phyloP scores from a whole-genome alignment of 2,329 filamentous ascomycete genomes.

The Apiospora sp. region DNA sequence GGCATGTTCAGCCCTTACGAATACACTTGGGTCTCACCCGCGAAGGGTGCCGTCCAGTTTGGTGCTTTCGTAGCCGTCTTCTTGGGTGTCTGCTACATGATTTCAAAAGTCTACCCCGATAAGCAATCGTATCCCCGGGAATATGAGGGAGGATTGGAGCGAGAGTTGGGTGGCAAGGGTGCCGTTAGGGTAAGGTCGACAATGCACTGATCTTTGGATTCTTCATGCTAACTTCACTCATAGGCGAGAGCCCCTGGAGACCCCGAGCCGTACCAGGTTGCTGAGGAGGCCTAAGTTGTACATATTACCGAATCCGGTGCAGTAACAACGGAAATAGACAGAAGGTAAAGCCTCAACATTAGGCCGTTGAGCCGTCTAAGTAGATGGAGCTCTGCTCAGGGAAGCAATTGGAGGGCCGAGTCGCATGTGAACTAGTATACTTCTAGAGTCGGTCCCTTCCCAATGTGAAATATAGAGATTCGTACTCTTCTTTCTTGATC shows the following conservation, averaged over 20 bases:
- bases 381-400: background rate
- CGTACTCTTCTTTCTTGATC: background rate
- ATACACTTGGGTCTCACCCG: conserved; percentile 82
- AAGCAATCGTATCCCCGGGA: conserved; percentile 72
- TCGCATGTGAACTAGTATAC: conserved; percentile 1
- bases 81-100: conserved; percentile 69
- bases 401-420: background rate
- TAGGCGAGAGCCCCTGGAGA: conserved; percentile 65
- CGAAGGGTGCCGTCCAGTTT: conserved; percentile 74
- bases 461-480: conserved; percentile 11
- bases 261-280: conserved; percentile 55
- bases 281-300: conserved; percentile 41
- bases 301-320: conserved; percentile 34
- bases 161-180: conserved; percentile 76
- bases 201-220: background rate
- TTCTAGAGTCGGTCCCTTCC: background rate
- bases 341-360: background rate
- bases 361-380: conserved; percentile 1
- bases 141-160: conserved; percentile 76
- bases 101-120: conserved; percentile 77
- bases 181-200: conserved; percentile 66
- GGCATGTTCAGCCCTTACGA: conserved; percentile 89
- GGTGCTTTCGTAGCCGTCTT: conserved; percentile 71
- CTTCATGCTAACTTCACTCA: conserved; percentile 30
- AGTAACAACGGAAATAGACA: conserved; percentile 13